Conservation (phyloP, 805 yeast genomes). For the Wickerhamomyces canadensis region DNA sequence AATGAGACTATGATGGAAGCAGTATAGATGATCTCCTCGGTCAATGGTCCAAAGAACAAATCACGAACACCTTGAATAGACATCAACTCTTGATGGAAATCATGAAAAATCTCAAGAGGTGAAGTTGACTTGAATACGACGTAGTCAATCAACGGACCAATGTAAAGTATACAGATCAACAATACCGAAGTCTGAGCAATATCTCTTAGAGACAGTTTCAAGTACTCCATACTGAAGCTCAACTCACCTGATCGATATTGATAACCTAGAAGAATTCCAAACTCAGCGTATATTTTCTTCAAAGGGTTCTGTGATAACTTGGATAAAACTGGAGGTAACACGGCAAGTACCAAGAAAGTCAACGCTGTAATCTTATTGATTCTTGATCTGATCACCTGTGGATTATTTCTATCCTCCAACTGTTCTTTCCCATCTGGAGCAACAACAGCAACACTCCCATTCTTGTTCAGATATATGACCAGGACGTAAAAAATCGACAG, state of each 20-base stretch:
- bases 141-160: constrained; percentile 42
- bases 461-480: constrained; percentile 29
- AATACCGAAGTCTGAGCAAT: constrained; percentile 17
- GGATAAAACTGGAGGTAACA: constrained; percentile 9
- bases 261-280: constrained; percentile 35
- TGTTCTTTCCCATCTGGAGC: constrained; percentile 7
- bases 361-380: constrained; percentile 29
- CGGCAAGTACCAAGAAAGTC: constrained; percentile 2
- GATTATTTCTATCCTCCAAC: constrained; percentile 35
- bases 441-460: no score
- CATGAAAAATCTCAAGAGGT: constrained; percentile 8
- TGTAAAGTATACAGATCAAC: constrained; percentile 36
- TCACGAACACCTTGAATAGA: constrained; percentile 46
- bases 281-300: constrained; percentile 9
- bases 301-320: constrained; percentile 5
- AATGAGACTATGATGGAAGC: constrained; percentile 33
- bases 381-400: constrained; percentile 36
- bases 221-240: constrained; percentile 1
- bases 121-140: constrained; percentile 21
- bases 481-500: constrained; percentile 44
- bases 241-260: constrained; percentile 8
- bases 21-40: constrained; percentile 74
- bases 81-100: constrained; percentile 18
- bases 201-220: constrained; percentile 13
- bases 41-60: constrained; percentile 63